Evolutionary conservation across 306 rosid genomes (phyloP).

Genomic region (Ziziphus jujuba): DNA sequence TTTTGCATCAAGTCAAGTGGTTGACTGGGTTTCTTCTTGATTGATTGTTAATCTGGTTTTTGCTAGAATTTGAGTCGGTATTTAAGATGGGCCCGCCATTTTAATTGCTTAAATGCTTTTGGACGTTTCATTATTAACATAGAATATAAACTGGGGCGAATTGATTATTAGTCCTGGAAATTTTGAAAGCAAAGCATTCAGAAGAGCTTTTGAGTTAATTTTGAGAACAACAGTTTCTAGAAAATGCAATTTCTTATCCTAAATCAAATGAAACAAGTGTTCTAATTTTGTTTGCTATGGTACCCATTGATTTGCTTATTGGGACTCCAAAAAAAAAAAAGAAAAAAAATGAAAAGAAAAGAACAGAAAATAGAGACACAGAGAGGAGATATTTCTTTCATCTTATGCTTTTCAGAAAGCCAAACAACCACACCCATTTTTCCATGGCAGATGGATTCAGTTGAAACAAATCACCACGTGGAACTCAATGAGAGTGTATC

Average conservation of each 20-base stretch:
- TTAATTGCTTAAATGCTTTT: slow-evolving; percentile 5
- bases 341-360: neutral
- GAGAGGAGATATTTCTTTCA: neutral
- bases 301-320: too few relatives aligned
- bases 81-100: slow-evolving; percentile 3
- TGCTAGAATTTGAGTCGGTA: neutral
- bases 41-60: slow-evolving; percentile 1
- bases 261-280: neutral
- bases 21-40: slow-evolving; percentile 7
- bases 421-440: neutral
- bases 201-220: neutral
- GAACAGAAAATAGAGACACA: too few relatives aligned
- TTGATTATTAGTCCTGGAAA: neutral
- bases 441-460: slow-evolving; percentile 53
- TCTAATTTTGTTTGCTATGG: slow-evolving; percentile 9
- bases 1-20: neutral
- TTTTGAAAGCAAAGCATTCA: neutral
- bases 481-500: slow-evolving; percentile 39
- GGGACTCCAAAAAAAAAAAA: too few relatives aligned
- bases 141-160: neutral
- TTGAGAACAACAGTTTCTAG: neutral
- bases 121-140: neutral
- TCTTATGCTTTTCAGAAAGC: slow-evolving; percentile 17
- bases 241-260: neutral
- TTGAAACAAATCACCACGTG: slow-evolving; percentile 37